phyloP scores from a whole-genome alignment of 768 basidiomycete species.

The Collybia mongolica region DNA sequence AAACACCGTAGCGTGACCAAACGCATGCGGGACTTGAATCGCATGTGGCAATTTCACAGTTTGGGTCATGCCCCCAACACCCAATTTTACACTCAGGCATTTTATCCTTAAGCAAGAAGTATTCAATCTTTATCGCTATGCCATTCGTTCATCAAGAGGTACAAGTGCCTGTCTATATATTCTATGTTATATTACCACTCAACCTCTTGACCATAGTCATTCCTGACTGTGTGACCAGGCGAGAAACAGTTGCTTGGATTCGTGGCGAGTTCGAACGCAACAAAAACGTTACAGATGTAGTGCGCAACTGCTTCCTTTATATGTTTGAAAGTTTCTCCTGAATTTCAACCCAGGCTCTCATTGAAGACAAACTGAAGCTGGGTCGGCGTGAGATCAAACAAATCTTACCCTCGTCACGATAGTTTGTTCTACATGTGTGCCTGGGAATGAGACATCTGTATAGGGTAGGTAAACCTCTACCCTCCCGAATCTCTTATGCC shows the following conservation, averaged over 20 bases:
- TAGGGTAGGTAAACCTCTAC: no score
- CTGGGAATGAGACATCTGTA: no score
- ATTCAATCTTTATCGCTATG: conserved; percentile 60
- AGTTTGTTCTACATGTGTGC: no score
- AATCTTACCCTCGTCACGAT: conserved; percentile 34
- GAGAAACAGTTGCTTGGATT: conserved; percentile 72
- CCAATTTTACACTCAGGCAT: conserved; percentile 59
- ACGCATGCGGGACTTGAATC: conserved; percentile 38
- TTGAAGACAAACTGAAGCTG: conserved; percentile 59
- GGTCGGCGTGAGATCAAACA: conserved; percentile 60
- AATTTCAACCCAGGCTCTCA: conserved; percentile 39
- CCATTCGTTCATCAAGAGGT: conserved; percentile 73
- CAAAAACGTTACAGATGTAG: conserved; percentile 54
- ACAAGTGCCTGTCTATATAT: conserved; percentile 11
- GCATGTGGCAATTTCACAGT: conserved; percentile 24
- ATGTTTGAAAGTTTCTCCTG: background rate
- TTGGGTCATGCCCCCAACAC: conserved; percentile 9
- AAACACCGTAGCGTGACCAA: background rate
- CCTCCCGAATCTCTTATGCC: no score
- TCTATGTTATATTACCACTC: conserved; percentile 5
- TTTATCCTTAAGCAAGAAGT: conserved; percentile 69
- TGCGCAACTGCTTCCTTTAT: conserved; percentile 26
- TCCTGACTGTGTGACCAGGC: conserved; percentile 55
- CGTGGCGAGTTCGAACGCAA: conserved; percentile 70
- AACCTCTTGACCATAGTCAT: conserved; percentile 43